These are phyloP conservation scores for Aureobasidium mangrovei DNA, from an alignment of 2,329 filamentous ascomycete species.

Conservation along the genomic window DNA sequence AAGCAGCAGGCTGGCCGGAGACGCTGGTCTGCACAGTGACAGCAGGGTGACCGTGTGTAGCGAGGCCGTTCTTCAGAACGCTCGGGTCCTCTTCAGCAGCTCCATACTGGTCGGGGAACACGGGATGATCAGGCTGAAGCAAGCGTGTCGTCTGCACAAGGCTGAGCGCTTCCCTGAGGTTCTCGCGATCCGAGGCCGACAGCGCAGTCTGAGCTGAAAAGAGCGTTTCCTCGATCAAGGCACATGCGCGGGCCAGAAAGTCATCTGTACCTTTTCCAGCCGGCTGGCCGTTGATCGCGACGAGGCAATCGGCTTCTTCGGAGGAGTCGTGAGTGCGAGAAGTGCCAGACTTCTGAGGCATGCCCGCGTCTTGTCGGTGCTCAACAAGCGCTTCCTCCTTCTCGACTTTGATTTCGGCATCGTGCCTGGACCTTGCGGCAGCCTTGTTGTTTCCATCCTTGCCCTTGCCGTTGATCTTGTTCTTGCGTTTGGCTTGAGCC, in stretches of 20 bases:
- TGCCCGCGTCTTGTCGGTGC: not conserved
- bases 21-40: too few relatives aligned
- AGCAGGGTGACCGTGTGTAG: not conserved
- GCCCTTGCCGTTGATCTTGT: not conserved
- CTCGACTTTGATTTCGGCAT: not conserved
- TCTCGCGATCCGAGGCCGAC: not conserved
- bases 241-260: not conserved
- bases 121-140: not conserved
- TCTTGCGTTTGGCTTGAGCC: not conserved
- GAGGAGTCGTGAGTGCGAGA: not conserved
- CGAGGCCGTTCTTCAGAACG: not conserved
- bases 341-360: not conserved
- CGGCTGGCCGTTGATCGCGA: not conserved
- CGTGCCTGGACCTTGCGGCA: not conserved
- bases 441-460: not conserved
- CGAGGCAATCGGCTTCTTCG: not conserved
- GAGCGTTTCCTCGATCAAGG: slow-evolving; percentile 4
- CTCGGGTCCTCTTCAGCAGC: not conserved
- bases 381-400: not conserved
- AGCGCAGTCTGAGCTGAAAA: not conserved
- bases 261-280: not conserved
- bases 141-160: not conserved
- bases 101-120: not conserved
- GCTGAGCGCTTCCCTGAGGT: slow-evolving; percentile 2
- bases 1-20: not conserved